These are phyloP conservation scores for Lagenidium giganteum DNA, from an alignment of 352 stramenopile genomes.

Conservation along the genomic window DNA sequence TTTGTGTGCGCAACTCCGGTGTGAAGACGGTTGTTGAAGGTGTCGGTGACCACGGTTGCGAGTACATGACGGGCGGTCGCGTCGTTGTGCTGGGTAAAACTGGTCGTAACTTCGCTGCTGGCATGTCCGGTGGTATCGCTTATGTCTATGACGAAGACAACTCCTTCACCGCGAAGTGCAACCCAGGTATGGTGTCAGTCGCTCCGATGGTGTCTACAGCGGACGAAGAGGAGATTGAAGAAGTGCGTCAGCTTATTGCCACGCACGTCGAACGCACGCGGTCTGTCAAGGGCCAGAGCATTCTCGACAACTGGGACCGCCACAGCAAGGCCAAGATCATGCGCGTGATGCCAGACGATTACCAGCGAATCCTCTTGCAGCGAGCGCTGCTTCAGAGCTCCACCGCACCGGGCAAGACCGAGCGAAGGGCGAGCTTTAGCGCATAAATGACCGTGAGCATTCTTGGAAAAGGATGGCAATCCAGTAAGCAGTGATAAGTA, in stretches of 20 bases:
- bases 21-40: slow-evolving; percentile 95
- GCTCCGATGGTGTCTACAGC: slow-evolving; percentile 68
- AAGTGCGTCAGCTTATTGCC: slow-evolving; percentile 85
- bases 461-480: too few relatives aligned
- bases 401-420: too few relatives aligned
- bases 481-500: too few relatives aligned
- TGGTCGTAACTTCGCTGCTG: slow-evolving; percentile 95
- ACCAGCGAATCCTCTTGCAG: slow-evolving; percentile 55
- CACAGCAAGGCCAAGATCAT: slow-evolving; percentile 38
- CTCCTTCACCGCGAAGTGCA: slow-evolving; percentile 92
- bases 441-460: too few relatives aligned
- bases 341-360: slow-evolving; percentile 66
- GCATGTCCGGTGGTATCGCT: slow-evolving; percentile 95
- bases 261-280: slow-evolving; percentile 87
- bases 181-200: slow-evolving; percentile 93
- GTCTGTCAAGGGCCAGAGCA: slow-evolving; percentile 74
- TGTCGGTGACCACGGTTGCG: slow-evolving; percentile 94
- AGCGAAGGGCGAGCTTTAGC: too few relatives aligned
- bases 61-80: slow-evolving; percentile 98
- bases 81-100: slow-evolving; percentile 92
- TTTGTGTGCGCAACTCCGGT: slow-evolving; percentile 96
- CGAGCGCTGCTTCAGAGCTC: slow-evolving; percentile 26
- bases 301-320: slow-evolving; percentile 90
- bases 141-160: slow-evolving; percentile 95
- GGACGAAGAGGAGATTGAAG: slow-evolving; percentile 58